A percentile compares a stretch with the other conserved stretches of the same genome.
These are phyloP conservation scores for Gossypium laxum DNA, from an alignment of 441 rosid genomes.

Conservation along the genomic window DNA sequence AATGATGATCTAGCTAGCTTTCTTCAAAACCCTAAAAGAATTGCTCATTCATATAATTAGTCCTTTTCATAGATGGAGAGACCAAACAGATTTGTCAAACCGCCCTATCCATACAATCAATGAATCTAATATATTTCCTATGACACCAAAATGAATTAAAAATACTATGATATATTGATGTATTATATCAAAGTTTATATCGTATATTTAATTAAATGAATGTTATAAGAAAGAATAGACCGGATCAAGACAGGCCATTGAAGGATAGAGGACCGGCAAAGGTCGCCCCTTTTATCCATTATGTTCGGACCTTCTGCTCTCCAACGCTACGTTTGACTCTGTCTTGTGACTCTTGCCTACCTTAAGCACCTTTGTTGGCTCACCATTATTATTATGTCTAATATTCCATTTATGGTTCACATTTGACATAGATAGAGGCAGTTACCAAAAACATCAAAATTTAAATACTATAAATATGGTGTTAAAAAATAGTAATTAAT, in stretches of 20 bases:
- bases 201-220: too few species aligned
- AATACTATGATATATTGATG: too few species aligned
- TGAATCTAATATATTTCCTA: too few species aligned
- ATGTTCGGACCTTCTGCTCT: not conserved
- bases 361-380: not conserved
- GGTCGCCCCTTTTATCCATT: not conserved
- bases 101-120: not conserved
- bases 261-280: not conserved
- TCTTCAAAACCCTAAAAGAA: too few species aligned
- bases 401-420: not conserved
- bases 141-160: too few species aligned
- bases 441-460: not conserved
- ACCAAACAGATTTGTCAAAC: constrained; percentile 6
- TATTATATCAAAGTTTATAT: not conserved
- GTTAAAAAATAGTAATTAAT: too few species aligned
- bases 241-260: not conserved
- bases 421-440: not conserved
- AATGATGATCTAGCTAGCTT: too few species aligned
- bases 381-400: not conserved
- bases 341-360: not conserved
- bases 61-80: not conserved
- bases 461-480: too few species aligned
- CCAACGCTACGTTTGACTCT: constrained; percentile 8
- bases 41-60: too few species aligned
- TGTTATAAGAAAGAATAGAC: not conserved